Conservation (phyloP, 2,329 filamentous ascomycete species). For the Phialemoniopsis sp. region DNA sequence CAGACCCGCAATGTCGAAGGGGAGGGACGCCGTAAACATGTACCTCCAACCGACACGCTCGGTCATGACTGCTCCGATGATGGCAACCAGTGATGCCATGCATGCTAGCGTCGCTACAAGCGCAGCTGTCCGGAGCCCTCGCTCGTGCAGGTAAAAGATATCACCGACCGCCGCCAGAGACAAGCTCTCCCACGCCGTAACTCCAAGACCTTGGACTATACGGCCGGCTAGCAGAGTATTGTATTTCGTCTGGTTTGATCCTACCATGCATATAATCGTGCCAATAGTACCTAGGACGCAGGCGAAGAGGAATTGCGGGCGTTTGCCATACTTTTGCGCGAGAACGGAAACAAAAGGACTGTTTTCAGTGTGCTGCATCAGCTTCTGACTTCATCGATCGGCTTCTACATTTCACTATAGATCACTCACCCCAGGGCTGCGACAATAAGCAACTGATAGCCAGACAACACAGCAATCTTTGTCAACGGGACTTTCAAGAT, state of each 20-base stretch:
- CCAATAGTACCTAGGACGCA: constrained; percentile 19
- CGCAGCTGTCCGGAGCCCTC: constrained; percentile 20
- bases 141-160: constrained; percentile 25
- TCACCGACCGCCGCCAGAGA: constrained; percentile 24
- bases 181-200: constrained; percentile 25
- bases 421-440: constrained; percentile 5
- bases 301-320: constrained; percentile 25
- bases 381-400: too few relatives aligned
- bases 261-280: constrained; percentile 19
- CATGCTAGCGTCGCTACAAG: constrained; percentile 23
- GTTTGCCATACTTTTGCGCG: constrained; percentile 26
- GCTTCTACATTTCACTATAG: too few relatives aligned
- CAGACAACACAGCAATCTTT: constrained; percentile 11
- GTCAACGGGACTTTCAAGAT: constrained; percentile 18
- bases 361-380: neutral
- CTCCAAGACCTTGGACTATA: constrained; percentile 22
- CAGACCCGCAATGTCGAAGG: constrained; percentile 18
- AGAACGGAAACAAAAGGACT: constrained; percentile 21
- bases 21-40: constrained; percentile 21
- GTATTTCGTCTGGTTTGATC: constrained; percentile 16
- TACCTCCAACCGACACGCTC: constrained; percentile 19
- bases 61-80: constrained; percentile 20
- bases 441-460: constrained; percentile 13
- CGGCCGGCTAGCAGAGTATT: constrained; percentile 23
- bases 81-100: constrained; percentile 19